phyloP scores from a whole-genome alignment of 2,329 filamentous ascomycete genomes.

The Ceratocystis alfenasii region DNA sequence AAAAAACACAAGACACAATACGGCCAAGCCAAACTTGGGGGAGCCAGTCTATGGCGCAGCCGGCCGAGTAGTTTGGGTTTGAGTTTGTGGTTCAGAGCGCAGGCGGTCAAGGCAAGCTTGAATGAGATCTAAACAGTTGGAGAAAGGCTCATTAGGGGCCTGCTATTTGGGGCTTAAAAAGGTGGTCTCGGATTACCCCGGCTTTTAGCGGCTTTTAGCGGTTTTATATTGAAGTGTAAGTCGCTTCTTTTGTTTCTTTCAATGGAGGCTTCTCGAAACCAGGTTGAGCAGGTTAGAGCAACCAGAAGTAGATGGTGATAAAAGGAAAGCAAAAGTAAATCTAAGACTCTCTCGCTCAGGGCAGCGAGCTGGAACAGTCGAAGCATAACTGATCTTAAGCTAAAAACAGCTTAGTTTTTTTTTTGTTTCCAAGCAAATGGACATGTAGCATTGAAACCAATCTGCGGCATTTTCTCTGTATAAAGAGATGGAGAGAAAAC shows the following conservation, averaged over 20 bases:
- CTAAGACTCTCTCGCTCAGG: not conserved
- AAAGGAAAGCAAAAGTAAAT: not conserved
- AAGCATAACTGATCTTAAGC: not conserved
- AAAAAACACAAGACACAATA: not conserved
- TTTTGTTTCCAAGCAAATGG: not conserved
- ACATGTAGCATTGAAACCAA: not conserved
- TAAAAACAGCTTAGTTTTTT: not conserved
- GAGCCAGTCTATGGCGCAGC: not conserved
- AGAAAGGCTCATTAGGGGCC: not conserved
- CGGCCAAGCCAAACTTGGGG: not conserved
- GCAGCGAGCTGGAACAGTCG: not conserved
- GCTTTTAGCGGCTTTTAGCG: not conserved
- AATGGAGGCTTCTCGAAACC: not conserved
- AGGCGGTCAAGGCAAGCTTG: not conserved
- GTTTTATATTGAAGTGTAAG: not conserved
- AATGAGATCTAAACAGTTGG: not conserved
- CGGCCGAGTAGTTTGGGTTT: not conserved
- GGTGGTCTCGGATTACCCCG: not conserved
- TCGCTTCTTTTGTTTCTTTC: not conserved
- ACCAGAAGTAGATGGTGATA: not conserved
- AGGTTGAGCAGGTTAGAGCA: not conserved
- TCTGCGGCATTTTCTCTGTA: not conserved
- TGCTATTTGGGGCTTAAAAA: not conserved
- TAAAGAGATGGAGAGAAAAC: not conserved
- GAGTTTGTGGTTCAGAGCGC: not conserved